Evolutionary conservation across 2,329 filamentous ascomycete genomes (phyloP).

Genomic region (Xylaria hypoxylon): DNA sequence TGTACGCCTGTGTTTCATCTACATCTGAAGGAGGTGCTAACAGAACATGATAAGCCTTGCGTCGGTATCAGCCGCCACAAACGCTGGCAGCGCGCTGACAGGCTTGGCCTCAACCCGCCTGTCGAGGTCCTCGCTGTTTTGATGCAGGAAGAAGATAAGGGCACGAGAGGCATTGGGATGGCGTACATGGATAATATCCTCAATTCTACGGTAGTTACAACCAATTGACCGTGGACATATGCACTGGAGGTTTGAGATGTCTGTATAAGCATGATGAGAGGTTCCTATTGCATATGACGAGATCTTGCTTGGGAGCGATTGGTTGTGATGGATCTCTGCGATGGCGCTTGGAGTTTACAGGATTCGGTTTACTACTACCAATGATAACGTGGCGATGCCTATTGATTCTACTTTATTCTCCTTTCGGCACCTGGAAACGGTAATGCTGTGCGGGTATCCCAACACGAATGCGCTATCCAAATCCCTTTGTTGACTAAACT

Average conservation of each 20-base stretch:
- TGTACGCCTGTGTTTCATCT: conserved; percentile 44
- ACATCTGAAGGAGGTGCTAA: conserved; percentile 11
- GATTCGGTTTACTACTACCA: conserved; percentile 19
- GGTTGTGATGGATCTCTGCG: conserved; percentile 27
- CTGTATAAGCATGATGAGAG: conserved; percentile 26
- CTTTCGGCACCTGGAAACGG: neutral
- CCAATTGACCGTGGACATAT: conserved; percentile 37
- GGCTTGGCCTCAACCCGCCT: conserved; percentile 85
- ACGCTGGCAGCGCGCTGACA: conserved; percentile 88
- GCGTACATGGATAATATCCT: conserved; percentile 80
- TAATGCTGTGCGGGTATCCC: conserved; percentile 6
- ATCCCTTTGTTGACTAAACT: neutral
- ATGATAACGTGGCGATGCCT: conserved; percentile 20
- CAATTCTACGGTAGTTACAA: conserved; percentile 60
- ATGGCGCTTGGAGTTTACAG: conserved; percentile 38
- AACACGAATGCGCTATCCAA: conserved; percentile 2
- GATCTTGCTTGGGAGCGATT: conserved; percentile 28
- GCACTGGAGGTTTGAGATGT: conserved; percentile 4
- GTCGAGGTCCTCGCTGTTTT: conserved; percentile 91
- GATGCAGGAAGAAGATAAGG: conserved; percentile 74
- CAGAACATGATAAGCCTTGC: conserved; percentile 72
- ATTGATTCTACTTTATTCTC: conserved; percentile 6
- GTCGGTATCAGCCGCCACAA: conserved; percentile 84
- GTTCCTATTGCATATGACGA: conserved; percentile 27
- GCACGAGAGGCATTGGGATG: conserved; percentile 66